Evolutionary conservation across 192 early-diverging fungal species (phyloP).

Genomic region (Backusella australiensis): DNA sequence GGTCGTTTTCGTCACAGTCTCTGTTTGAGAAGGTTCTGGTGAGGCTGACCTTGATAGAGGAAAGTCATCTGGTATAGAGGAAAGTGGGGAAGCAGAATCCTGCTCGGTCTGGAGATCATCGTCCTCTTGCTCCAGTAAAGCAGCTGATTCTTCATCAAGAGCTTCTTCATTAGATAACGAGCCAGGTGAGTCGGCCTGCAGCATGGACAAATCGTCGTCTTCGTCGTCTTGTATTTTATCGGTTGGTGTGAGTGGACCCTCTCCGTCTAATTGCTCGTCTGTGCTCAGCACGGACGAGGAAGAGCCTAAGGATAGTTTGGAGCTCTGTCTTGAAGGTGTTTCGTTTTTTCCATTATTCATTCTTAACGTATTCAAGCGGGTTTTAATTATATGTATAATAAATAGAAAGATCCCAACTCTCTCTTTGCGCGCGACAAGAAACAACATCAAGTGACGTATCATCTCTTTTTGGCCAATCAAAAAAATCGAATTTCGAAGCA

Average conservation of each 20-base stretch:
- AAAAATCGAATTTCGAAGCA: no score
- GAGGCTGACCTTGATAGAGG: constrained; percentile 37
- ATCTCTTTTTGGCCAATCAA: background rate
- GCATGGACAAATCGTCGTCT: background rate
- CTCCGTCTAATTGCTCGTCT: constrained; percentile 28
- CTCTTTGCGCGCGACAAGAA: background rate
- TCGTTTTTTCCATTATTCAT: constrained; percentile 14
- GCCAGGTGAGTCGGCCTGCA: constrained; percentile 12
- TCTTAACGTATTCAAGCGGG: background rate
- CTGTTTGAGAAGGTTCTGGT: constrained; percentile 14
- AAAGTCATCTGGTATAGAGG: constrained; percentile 42
- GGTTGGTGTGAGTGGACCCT: constrained; percentile 30
- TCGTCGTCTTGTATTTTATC: constrained; percentile 32
- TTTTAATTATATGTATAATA: background rate
- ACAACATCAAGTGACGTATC: background rate
- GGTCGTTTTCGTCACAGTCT: background rate
- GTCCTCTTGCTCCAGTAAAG: background rate
- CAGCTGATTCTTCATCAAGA: constrained; percentile 1
- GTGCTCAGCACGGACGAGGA: constrained; percentile 30
- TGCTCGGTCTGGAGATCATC: constrained; percentile 25
- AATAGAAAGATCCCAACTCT: background rate
- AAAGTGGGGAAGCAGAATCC: constrained; percentile 37
- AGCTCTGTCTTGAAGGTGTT: constrained; percentile 24
- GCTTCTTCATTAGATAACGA: constrained; percentile 27
- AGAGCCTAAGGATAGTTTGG: constrained; percentile 34